Evolutionary conservation across 805 yeast genomes (phyloP).

Genomic region (Starmerella floricola): DNA sequence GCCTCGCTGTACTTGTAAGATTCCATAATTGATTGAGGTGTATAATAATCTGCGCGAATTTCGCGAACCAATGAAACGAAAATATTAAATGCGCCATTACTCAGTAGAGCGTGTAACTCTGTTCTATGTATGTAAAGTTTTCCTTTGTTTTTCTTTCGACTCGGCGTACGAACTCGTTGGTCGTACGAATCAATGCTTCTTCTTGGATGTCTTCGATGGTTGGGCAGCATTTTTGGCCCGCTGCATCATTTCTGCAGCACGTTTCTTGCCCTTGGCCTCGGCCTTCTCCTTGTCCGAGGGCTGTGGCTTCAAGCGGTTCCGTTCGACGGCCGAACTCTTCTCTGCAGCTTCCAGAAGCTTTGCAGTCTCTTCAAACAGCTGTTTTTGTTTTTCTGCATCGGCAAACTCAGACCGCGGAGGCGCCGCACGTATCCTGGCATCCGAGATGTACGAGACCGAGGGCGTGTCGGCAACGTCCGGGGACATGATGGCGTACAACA

Average conservation of each 20-base stretch:
- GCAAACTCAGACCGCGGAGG: slow-evolving; percentile 52
- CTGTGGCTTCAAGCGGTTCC: slow-evolving; percentile 33
- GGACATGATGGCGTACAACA: slow-evolving; percentile 53
- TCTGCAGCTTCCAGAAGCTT: slow-evolving; percentile 49
- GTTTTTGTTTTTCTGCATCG: slow-evolving; percentile 48
- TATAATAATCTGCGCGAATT: background rate
- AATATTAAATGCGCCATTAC: no score
- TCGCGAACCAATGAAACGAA: background rate
- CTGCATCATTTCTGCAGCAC: slow-evolving; percentile 7
- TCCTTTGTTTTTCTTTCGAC: no score
- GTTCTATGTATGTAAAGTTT: no score
- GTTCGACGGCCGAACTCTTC: slow-evolving; percentile 54
- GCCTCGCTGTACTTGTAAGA: slow-evolving; percentile 66
- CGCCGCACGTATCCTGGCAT: slow-evolving; percentile 42
- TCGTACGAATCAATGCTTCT: no score
- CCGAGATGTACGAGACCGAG: slow-evolving; percentile 63
- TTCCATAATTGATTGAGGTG: background rate
- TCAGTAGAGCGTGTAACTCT: no score
- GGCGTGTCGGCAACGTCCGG: slow-evolving; percentile 53
- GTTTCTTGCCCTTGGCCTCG: slow-evolving; percentile 5
- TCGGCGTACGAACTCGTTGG: no score
- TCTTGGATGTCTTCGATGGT: background rate
- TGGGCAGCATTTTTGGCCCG: slow-evolving; percentile 1
- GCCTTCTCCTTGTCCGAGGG: slow-evolving; percentile 7
- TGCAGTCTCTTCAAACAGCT: slow-evolving; percentile 50